Conservation (phyloP, 495 filamentous ascomycete species). For the Aspergillus nidulans region DNA sequence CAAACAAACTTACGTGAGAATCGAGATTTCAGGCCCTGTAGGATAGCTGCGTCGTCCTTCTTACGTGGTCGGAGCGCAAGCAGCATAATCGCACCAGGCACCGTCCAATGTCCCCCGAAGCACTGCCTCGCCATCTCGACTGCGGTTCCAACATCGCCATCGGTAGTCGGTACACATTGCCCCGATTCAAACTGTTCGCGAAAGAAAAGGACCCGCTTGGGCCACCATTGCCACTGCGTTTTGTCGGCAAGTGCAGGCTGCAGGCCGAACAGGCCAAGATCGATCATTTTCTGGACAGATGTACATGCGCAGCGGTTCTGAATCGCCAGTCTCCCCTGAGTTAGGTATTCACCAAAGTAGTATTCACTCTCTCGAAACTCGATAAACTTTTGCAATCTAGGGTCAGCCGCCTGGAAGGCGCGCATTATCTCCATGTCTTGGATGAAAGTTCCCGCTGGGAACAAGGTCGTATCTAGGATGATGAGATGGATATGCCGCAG, state of each 20-base stretch:
- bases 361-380: conserved; percentile 7
- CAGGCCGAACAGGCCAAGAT: conserved; percentile 3
- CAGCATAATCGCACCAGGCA: conserved; percentile 4
- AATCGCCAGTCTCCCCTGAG: conserved; percentile 30
- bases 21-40: not conserved
- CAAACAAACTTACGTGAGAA: not conserved
- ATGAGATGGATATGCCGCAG: conserved; percentile 26
- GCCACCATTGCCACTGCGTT: conserved; percentile 6
- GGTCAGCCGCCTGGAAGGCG: conserved; percentile 15
- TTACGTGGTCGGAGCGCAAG: conserved; percentile 6
- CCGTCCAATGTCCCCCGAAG: not conserved
- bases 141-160: not conserved
- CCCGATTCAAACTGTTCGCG: not conserved
- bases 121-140: conserved; percentile 1
- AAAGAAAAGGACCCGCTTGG: conserved; percentile 6
- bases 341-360: conserved; percentile 37
- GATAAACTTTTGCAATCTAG: conserved; percentile 11
- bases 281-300: conserved; percentile 7
- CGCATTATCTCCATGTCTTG: conserved; percentile 27
- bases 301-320: conserved; percentile 14
- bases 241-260: conserved; percentile 5
- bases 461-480: conserved; percentile 25
- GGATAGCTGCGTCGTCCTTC: not conserved
- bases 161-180: not conserved
- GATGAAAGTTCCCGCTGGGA: conserved; percentile 26